Evolutionary conservation across 441 rosid species (phyloP), one percentile per base, ranked within the genome.

Genomic region (Biscutella laevigata): DNA sequence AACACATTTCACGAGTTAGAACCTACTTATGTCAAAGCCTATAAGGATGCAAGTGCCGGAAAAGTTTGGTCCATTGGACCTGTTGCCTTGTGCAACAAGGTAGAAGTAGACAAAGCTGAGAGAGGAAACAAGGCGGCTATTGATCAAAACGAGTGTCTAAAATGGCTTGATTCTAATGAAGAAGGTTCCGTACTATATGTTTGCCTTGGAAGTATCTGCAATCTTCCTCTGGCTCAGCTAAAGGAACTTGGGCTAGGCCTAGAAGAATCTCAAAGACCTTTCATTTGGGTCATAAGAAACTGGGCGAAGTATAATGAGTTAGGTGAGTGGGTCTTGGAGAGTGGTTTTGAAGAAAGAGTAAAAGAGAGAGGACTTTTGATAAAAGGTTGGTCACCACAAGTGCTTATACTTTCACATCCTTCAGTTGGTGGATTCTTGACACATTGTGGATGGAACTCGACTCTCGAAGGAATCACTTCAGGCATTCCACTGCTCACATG

Each of bases 351-450:
- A n/a, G n/a, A n/a, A n/a, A n/a, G n/a, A n/a, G n/a, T n/a, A n/a
- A n/a, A 57, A 65, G 79, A 51, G 0, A 68, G 70, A 53, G 85
- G 89, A 0, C 56, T 82, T 19, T 2, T 82, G 26, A 66, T 80
- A 4, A 63, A 37, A 19, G 81, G 82, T 0, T 82, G 87, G 94
- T 53, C 85, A 2, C 87, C 89, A 1, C 87, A 80, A 56, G 37
- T 80, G 2, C 30, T 71, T 27, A 75, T 80, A 2, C 53, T 80
- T 10, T 75, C 83, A 2, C 85, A 80, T 35, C 58, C 64, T 3
- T 52, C 82, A 0, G 22, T 82, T 7, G 81, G 84, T 24, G 80
- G 78, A 15, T 78, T 85, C 59, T 50, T 85, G 34, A 82, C 86
- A 1, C n/a, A n/a, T n/a, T n/a, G n/a, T n/a, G n/a, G n/a, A n/a